Base-by-base conservation (phyloP, 495 filamentous ascomycete species). In the Aspergillus wentii region DNA sequence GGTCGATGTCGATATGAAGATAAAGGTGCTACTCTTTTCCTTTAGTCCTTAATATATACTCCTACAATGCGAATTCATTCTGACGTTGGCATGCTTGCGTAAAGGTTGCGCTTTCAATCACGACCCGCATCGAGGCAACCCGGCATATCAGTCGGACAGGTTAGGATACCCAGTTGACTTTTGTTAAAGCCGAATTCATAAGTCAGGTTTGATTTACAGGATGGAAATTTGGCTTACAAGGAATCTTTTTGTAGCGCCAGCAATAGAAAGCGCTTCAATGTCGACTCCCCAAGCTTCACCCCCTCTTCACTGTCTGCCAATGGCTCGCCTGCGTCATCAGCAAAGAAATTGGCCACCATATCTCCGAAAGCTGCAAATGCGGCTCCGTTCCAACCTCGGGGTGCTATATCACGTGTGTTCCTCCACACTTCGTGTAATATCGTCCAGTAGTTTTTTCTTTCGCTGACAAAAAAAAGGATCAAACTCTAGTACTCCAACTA, bases 221-320 rank as follows among this genome's bases (percentile, higher is more conserved):
- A n/a, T n/a, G n/a, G n/a, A n/a, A n/a, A n/a, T n/a, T n/a, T n/a
- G n/a, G n/a, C n/a, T n/a, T n/a, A n/a, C n/a, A n/a, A n/a, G n/a
- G n/a, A n/a, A n/a, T n/a, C n/a, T n/a, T n/a, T n/a, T 40, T 8
- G 20, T 11, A 29, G 23, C 41, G 35, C 57, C 48, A 71, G 69
- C 44, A 61, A 72, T 40, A 92, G 84, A 67, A 88, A 91, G 68
- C 69, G 81, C 10, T 79, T 98, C 50, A 97, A 95, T 59, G 91
- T 94, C 49, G 92, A 97, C 46, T 96, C 92, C 9, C 92, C 94
- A 10, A 84, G 91, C 28, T 98, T 98, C 49, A 95, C 88, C 1
- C 94, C 92, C 15, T 74, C 80, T 11, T 53, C 74, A 33, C 54
- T 80, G 11, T 68, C 71, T 23, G 64, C 66, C 25, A 62, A 74